phyloP scores from a whole-genome alignment of 2,329 filamentous ascomycete species.

The Zasmidium citrigriseum region DNA sequence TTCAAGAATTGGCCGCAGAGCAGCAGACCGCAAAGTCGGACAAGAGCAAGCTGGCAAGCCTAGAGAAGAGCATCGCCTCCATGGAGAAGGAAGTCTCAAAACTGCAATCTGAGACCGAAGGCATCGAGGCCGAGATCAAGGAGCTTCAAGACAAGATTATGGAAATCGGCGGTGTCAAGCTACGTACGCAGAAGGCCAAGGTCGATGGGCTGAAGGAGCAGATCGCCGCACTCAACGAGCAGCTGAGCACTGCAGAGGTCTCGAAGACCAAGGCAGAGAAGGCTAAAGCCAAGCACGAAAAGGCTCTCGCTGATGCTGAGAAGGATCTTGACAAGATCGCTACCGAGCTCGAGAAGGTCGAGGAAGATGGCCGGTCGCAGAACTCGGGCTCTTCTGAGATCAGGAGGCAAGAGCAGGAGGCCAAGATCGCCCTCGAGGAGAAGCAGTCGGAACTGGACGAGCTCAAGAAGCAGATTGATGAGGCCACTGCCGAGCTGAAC shows the following conservation, averaged over 20 bases:
- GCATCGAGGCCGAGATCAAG: conserved; percentile 91
- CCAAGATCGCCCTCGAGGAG: conserved; percentile 70
- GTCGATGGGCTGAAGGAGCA: conserved; percentile 88
- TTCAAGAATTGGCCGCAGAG: conserved; percentile 80
- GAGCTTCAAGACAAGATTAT: conserved; percentile 94
- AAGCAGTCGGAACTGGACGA: conserved; percentile 79
- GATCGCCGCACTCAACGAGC: conserved; percentile 76
- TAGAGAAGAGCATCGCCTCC: conserved; percentile 76
- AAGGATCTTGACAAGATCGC: conserved; percentile 74
- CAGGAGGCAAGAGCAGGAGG: conserved; percentile 73
- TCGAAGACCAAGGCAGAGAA: conserved; percentile 92
- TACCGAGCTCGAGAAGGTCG: conserved; percentile 73
- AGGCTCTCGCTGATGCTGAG: conserved; percentile 74
- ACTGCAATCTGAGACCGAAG: conserved; percentile 81
- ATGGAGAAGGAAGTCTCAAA: conserved; percentile 77
- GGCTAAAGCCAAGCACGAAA: conserved; percentile 81
- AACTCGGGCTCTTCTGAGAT: conserved; percentile 72
- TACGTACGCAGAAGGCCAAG: conserved; percentile 85
- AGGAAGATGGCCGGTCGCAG: conserved; percentile 77
- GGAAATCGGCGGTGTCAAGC: conserved; percentile 92
- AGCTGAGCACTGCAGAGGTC: conserved; percentile 83
- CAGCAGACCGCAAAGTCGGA: conserved; percentile 80
- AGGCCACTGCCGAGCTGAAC: conserved; percentile 82
- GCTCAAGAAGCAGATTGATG: conserved; percentile 83
- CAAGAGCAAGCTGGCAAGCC: conserved; percentile 67